Evolutionary conservation across 768 basidiomycete species (phyloP), one percentile per base, ranked within the genome.

Genomic region (Phylloporus rhodoxanthus): DNA sequence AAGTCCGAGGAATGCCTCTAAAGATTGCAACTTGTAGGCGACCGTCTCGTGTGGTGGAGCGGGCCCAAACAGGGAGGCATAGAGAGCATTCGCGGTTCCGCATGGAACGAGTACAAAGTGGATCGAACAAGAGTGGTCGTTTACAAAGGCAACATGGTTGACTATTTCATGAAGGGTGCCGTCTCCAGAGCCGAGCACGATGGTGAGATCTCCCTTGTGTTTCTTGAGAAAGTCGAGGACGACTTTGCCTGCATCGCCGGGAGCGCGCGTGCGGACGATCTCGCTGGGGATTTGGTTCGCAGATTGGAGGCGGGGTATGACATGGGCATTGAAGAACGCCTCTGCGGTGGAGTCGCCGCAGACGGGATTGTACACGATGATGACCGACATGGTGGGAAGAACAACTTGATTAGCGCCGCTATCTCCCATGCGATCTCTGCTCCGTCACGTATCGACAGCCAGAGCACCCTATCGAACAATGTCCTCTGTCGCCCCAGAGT

Each of bases 31-130:
- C 49, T 72, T 75, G 66, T 80, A 78, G 13, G 65, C 51, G 8
- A 62, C 38, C 20, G 68, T 49, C 14, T 66, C 48, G 45, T 52
- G 59, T 14, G 57, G 55, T 8, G 61, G 26, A 17, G 51, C 40
- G 0, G 80, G 77, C 0, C 82, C 82, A 66, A 87, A 94, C 25
- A 92, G 68, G 7, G 88, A 83, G 6, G 80, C 75, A 67, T 86
- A 93, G 29, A 96, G 74, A 0, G 95, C 95, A 64, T 98, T 97
- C 37, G 92, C 93, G n/a, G 92, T 95, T 21, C 92, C 92, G 43
- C 79, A 78, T 4, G 92, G 91, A 38, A 88, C 70, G 41, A 78
- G 75, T 15, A 71, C 80, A 52, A 84, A 70, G 29, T 59, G 60
- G 48, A 84, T 30, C 56, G 57, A 21, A 57, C 51, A 43, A 39